Evolutionary conservation across 1,284 basidiomycete species (phyloP).

Genomic region (Tilletia caries): DNA sequence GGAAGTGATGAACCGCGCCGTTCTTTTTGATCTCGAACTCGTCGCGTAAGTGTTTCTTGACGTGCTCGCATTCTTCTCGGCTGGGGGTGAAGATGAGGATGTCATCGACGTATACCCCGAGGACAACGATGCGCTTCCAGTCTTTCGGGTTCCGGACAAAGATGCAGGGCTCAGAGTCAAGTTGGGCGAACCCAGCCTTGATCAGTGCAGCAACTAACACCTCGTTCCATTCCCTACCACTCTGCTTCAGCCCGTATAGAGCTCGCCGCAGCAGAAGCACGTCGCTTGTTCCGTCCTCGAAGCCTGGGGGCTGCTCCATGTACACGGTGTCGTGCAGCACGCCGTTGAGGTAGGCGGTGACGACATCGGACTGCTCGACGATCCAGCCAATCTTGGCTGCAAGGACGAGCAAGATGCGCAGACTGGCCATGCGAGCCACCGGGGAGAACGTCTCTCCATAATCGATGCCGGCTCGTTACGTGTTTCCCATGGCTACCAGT

Average conservation of each 20-base stretch:
- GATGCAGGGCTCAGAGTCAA: background rate
- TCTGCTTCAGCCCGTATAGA: background rate
- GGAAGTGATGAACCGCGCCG: background rate
- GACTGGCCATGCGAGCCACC: background rate
- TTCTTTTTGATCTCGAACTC: background rate
- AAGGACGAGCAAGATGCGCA: background rate
- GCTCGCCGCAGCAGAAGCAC: background rate
- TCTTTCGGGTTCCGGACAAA: background rate
- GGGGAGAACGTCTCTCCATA: background rate
- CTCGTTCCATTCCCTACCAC: background rate
- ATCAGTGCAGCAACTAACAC: background rate
- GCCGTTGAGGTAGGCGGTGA: slow-evolving; percentile 4
- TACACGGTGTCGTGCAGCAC: background rate
- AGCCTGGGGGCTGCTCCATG: background rate
- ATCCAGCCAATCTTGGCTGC: background rate
- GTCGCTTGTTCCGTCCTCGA: background rate
- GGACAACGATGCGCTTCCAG: background rate
- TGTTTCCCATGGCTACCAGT: background rate
- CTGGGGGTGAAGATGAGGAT: background rate
- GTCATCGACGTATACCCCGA: background rate
- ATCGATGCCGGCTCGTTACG: background rate
- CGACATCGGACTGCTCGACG: background rate
- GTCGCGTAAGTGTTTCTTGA: background rate
- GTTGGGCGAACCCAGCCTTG: background rate
- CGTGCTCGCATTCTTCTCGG: background rate